Evolutionary conservation across 2,329 filamentous ascomycete genomes (phyloP).

Genomic region (Fusarium burgessii): DNA sequence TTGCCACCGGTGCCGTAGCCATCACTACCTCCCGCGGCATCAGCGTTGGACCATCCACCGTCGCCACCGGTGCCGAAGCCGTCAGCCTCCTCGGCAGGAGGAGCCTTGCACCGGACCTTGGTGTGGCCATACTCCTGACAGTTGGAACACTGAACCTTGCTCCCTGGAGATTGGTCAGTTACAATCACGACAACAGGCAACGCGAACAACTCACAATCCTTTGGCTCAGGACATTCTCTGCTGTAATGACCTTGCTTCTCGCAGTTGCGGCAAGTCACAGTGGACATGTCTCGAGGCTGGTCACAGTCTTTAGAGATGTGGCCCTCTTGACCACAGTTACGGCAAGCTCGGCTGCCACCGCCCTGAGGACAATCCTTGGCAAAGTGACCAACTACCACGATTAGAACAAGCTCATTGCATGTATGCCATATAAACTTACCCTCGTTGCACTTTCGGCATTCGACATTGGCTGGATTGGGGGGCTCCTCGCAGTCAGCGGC

Average conservation of each 20-base stretch:
- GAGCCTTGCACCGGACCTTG: conserved; percentile 54
- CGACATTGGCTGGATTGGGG: conserved; percentile 70
- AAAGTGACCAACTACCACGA: conserved; percentile 67
- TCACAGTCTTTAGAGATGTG: conserved; percentile 67
- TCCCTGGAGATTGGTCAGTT: conserved; percentile 49
- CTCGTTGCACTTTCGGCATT: conserved; percentile 74
- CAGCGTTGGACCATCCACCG: conserved; percentile 16
- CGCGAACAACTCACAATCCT: conserved; percentile 50
- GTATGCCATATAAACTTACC: conserved; percentile 57
- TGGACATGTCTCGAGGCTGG: conserved; percentile 57
- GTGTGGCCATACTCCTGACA: conserved; percentile 56
- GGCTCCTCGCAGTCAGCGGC: conserved; percentile 67
- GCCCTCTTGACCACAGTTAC: conserved; percentile 74
- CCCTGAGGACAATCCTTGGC: conserved; percentile 73
- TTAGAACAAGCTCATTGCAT: background rate
- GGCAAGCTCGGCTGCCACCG: conserved; percentile 65
- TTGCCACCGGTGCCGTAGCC: conserved; percentile 14
- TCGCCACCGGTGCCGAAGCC: conserved; percentile 18
- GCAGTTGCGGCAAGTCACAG: conserved; percentile 71
- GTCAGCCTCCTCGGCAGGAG: conserved; percentile 39
- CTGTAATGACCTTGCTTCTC: conserved; percentile 70
- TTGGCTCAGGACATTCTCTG: conserved; percentile 71
- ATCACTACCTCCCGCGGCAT: conserved; percentile 7
- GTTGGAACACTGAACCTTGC: conserved; percentile 55
- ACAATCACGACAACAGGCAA: background rate